Percentiles rank a stretch among this genome's conserved stretches.
phyloP scores from a whole-genome alignment of 2,329 filamentous ascomycete species.

The Ophiostoma sp. region DNA sequence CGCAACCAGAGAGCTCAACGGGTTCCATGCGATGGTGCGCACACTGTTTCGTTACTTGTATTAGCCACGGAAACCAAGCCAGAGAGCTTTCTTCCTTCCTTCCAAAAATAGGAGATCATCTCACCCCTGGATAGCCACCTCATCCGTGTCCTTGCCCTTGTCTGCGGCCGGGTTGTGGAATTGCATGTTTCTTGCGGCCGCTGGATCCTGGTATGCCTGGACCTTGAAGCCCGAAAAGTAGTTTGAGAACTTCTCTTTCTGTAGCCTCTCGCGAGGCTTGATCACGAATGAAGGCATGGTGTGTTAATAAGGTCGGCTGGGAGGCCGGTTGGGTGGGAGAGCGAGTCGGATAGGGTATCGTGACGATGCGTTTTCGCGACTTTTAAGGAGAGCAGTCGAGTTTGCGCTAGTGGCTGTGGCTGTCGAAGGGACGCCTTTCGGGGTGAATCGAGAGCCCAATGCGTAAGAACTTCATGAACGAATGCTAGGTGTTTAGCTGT shows the following conservation, averaged over 20 bases:
- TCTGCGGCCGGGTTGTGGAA: slow-evolving; percentile 27
- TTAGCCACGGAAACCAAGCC: neutral
- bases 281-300: slow-evolving; percentile 39
- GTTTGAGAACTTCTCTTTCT: slow-evolving; percentile 67
- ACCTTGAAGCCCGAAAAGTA: slow-evolving; percentile 69
- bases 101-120: no score
- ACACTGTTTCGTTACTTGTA: slow-evolving; percentile 50
- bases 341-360: neutral
- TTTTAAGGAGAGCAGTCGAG: neutral
- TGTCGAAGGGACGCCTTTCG: neutral
- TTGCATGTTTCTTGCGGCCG: slow-evolving; percentile 36
- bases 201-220: slow-evolving; percentile 67
- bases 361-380: no score
- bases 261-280: slow-evolving; percentile 54
- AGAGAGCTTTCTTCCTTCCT: neutral
- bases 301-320: neutral
- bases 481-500: neutral
- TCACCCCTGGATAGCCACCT: slow-evolving; percentile 20
- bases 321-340: neutral
- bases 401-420: neutral
- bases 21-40: slow-evolving; percentile 85
- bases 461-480: no score
- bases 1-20: slow-evolving; percentile 77
- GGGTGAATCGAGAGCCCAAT: neutral
- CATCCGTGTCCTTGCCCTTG: slow-evolving; percentile 23